These are phyloP conservation scores for Hansenula sp. DNA, from an alignment of 1,139 yeast species.

Conservation along the genomic window DNA sequence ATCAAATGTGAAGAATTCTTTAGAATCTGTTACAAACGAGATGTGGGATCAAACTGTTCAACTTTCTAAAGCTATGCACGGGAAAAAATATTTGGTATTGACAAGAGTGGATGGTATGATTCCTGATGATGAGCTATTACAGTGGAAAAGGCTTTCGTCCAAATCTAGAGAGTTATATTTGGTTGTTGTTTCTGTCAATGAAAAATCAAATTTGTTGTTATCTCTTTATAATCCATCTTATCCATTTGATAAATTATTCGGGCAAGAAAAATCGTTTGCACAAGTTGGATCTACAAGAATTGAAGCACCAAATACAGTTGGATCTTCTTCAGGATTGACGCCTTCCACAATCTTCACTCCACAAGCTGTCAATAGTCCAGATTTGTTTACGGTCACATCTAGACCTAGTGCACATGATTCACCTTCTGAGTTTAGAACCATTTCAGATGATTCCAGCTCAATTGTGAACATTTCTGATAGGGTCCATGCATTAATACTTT, in stretches of 20 bases:
- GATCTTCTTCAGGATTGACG: slow-evolving; percentile 20
- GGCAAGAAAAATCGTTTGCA: slow-evolving; percentile 20
- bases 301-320: slow-evolving; percentile 22
- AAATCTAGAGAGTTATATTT: slow-evolving; percentile 60
- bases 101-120: slow-evolving; percentile 69
- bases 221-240: slow-evolving; percentile 28
- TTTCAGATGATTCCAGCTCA: slow-evolving; percentile 23
- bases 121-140: slow-evolving; percentile 75
- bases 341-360: slow-evolving; percentile 30
- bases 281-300: slow-evolving; percentile 14
- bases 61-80: slow-evolving; percentile 36
- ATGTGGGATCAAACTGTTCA: slow-evolving; percentile 52
- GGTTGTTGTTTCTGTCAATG: slow-evolving; percentile 71
- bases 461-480: slow-evolving; percentile 48
- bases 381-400: slow-evolving; percentile 35
- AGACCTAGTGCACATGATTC: slow-evolving; percentile 20
- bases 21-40: slow-evolving; percentile 54
- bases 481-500: slow-evolving; percentile 61
- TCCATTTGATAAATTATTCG: slow-evolving; percentile 30
- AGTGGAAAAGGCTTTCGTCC: slow-evolving; percentile 68
- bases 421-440: slow-evolving; percentile 18
- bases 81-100: slow-evolving; percentile 54
- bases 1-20: slow-evolving; percentile 37
- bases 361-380: slow-evolving; percentile 32
- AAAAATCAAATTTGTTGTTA: slow-evolving; percentile 55